These are phyloP conservation scores for Tetrahymena elliotti DNA, from an alignment of 73 alveolate species.

Conservation along the genomic window DNA sequence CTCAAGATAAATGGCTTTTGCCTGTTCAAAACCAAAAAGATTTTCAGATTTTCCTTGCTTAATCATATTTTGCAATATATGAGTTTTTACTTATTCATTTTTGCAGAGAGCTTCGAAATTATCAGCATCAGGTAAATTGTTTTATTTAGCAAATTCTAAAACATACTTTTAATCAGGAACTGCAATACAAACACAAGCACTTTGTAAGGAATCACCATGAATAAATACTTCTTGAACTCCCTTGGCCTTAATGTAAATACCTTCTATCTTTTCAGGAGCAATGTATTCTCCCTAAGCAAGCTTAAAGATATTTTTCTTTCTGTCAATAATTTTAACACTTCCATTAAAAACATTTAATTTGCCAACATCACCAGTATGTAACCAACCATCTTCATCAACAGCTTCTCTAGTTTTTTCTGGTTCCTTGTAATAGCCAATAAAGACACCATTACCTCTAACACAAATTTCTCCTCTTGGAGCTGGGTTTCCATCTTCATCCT, in stretches of 20 bases:
- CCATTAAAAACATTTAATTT: conserved; percentile 47
- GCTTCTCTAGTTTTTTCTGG: conserved; percentile 83
- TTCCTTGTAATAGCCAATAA: conserved; percentile 77
- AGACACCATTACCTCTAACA: conserved; percentile 70
- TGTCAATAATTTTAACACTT: conserved; percentile 74
- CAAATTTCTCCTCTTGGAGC: conserved; percentile 88
- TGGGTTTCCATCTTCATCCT: conserved; percentile 59
- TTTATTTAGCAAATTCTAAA: conserved; percentile 33
- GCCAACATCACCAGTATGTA: conserved; percentile 95
- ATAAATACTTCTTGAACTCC: conserved; percentile 84
- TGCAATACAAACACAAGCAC: conserved; percentile 73
- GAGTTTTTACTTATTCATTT: conserved; percentile 1
- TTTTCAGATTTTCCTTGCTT: conserved; percentile 45
- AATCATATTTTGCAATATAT: conserved; percentile 31
- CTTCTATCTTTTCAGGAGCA: conserved; percentile 94
- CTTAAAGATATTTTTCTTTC: conserved; percentile 85
- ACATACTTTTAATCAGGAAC: conserved; percentile 71
- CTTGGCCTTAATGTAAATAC: conserved; percentile 50
- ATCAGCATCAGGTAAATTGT: conserved; percentile 4
- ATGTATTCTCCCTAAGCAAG: conserved; percentile 90
- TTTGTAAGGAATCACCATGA: conserved; percentile 83
- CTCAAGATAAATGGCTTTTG: conserved; percentile 66
- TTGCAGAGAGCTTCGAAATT: conserved; percentile 36
- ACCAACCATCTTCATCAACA: conserved; percentile 87
- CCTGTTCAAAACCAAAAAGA: conserved; percentile 70